Evolutionary conservation across 352 stramenopile genomes (phyloP).

Genomic region (Elongisporangium undulatum): DNA sequence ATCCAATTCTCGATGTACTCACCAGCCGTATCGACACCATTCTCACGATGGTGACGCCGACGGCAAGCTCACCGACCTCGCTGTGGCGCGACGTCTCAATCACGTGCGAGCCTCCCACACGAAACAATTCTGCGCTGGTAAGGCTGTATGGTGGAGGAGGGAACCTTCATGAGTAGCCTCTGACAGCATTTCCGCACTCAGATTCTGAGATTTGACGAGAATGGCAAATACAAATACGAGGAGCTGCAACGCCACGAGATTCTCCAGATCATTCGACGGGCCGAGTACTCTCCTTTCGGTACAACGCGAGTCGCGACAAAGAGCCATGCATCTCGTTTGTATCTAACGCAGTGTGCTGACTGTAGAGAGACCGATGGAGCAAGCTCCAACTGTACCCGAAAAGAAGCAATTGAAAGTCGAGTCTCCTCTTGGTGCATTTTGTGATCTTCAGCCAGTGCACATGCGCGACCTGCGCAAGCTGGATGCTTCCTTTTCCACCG

Average conservation of each 20-base stretch:
- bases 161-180: background rate
- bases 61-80: background rate
- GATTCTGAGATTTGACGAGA: conserved; percentile 24
- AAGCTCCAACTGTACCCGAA: background rate
- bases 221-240: conserved; percentile 17
- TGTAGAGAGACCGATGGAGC: background rate
- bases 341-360: background rate
- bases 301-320: background rate
- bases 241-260: conserved; percentile 22
- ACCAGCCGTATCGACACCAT: conserved; percentile 5
- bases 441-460: conserved; percentile 37
- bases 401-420: background rate
- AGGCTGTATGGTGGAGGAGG: background rate
- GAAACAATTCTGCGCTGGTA: conserved; percentile 18
- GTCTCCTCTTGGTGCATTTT: conserved; percentile 4
- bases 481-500: conserved; percentile 59
- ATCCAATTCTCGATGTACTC: conserved; percentile 12
- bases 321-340: no score
- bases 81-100: background rate
- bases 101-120: conserved; percentile 6
- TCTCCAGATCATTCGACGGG: conserved; percentile 23
- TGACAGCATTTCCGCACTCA: background rate
- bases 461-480: conserved; percentile 64
- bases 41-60: conserved; percentile 14
- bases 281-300: conserved; percentile 13